phyloP scores from a whole-genome alignment of 306 rosid genomes.

The Pueraria montana region DNA sequence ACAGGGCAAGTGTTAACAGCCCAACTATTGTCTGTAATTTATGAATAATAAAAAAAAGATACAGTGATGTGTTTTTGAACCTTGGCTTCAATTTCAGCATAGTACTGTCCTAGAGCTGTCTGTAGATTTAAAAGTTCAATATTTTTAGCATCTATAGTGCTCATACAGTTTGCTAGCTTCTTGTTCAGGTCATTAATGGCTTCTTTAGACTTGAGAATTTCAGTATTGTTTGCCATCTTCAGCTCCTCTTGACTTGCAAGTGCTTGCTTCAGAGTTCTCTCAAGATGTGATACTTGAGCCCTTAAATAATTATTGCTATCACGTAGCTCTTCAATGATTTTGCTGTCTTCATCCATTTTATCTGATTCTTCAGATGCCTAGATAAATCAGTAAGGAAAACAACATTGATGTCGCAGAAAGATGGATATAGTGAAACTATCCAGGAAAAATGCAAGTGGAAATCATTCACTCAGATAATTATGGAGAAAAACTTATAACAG shows the following conservation, averaged over 20 bases:
- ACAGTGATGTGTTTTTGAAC: conserved; percentile 51
- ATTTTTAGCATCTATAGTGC: conserved; percentile 75
- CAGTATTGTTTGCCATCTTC: conserved; percentile 60
- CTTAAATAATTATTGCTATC: conserved; percentile 65
- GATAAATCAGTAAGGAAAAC: conserved; percentile 34
- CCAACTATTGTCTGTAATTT: conserved; percentile 4
- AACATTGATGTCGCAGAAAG: conserved; percentile 16
- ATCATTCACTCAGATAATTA: conserved; percentile 34
- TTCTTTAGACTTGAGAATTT: conserved; percentile 66
- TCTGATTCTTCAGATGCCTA: conserved; percentile 90
- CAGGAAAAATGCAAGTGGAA: conserved; percentile 22
- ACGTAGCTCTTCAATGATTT: conserved; percentile 73
- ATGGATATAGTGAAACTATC: conserved; percentile 9
- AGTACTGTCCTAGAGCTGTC: conserved; percentile 92
- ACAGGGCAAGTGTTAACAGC: background rate
- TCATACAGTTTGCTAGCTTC: conserved; percentile 67
- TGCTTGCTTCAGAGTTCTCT: conserved; percentile 77
- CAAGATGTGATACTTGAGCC: conserved; percentile 68
- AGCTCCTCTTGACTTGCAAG: conserved; percentile 66
- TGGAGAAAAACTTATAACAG: conserved; percentile 8
- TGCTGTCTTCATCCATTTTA: conserved; percentile 88
- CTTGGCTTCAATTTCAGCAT: conserved; percentile 96
- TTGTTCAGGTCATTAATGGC: conserved; percentile 70
- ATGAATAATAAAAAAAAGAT: conserved; percentile 7
- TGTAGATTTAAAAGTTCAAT: conserved; percentile 83